A percentile compares a stretch with the other conserved stretches of the same genome.
phyloP scores from a whole-genome alignment of 306 rosid genomes.

The Arachis hypogaea region DNA sequence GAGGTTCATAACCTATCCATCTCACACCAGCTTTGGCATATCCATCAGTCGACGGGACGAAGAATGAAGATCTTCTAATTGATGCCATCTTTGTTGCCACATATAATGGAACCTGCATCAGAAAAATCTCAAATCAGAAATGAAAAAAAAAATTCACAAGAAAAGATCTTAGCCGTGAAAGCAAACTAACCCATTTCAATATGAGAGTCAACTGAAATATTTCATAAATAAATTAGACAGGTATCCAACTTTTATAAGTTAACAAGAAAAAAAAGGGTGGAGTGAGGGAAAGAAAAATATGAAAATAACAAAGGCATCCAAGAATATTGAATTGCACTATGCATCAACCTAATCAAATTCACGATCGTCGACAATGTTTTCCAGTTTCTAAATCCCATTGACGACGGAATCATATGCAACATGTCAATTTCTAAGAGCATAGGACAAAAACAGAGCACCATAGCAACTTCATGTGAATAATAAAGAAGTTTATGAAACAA shows the following conservation, averaged over 20 bases:
- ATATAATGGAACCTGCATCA: slow-evolving; percentile 79
- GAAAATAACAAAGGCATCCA: not conserved
- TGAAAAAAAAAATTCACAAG: not conserved
- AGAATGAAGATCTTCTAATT: slow-evolving; percentile 81
- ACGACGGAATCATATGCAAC: not conserved
- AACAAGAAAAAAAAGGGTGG: not conserved
- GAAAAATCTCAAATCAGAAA: slow-evolving; percentile 36
- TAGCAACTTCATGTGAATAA: too few relatives aligned
- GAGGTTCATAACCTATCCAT: slow-evolving; percentile 89
- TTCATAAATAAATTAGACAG: not conserved
- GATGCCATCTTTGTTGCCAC: slow-evolving; percentile 99
- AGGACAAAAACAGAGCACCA: too few relatives aligned
- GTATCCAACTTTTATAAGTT: not conserved
- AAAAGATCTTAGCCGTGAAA: not conserved
- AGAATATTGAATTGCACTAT: slow-evolving; percentile 9
- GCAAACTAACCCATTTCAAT: slow-evolving; percentile 14
- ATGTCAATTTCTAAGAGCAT: not conserved
- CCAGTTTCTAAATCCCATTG: slow-evolving; percentile 17
- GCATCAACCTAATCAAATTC: slow-evolving; percentile 11
- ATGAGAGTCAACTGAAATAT: slow-evolving; percentile 15
- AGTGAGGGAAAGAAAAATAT: slow-evolving; percentile 1
- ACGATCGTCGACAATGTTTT: not conserved
- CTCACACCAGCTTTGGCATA: slow-evolving; percentile 79
- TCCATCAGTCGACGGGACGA: slow-evolving; percentile 83
- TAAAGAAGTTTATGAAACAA: too few relatives aligned